These are phyloP conservation scores for Trichoderma arundinaceum DNA, from an alignment of 2,329 filamentous ascomycete genomes.

Conservation along the genomic window DNA sequence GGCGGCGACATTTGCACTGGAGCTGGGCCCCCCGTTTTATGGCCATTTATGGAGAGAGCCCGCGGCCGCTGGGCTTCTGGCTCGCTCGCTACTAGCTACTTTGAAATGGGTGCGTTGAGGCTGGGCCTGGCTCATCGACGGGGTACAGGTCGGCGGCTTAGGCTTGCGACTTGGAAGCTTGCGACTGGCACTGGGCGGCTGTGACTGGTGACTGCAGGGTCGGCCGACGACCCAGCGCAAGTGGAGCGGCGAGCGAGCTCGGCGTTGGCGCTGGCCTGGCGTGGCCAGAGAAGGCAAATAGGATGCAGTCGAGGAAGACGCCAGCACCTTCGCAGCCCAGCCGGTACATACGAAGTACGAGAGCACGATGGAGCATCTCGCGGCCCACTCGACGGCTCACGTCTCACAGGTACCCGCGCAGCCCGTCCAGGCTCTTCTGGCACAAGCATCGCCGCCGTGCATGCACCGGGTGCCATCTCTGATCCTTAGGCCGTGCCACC, in stretches of 20 bases:
- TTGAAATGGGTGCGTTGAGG: constrained; percentile 24
- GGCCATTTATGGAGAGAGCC: constrained; percentile 14
- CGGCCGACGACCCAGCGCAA: constrained; percentile 25
- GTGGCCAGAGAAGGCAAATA: constrained; percentile 18
- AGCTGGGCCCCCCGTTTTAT: constrained; percentile 29
- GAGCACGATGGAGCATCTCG: background rate
- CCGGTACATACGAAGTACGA: background rate
- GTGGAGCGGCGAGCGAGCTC: constrained; percentile 31
- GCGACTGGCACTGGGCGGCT: background rate
- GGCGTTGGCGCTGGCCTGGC: constrained; percentile 21
- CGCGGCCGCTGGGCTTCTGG: constrained; percentile 6
- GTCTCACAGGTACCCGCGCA: too few relatives aligned
- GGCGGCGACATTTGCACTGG: constrained; percentile 25
- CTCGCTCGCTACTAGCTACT: constrained; percentile 13
- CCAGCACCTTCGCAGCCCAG: too few relatives aligned
- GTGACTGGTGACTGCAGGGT: constrained; percentile 28
- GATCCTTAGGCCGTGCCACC: constrained; percentile 19
- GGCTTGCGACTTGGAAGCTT: constrained; percentile 6
- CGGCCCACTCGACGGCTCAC: too few relatives aligned
- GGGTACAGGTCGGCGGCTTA: background rate
- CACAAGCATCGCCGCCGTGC: background rate
- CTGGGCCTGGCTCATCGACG: constrained; percentile 16
- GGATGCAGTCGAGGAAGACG: background rate
- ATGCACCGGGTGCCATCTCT: constrained; percentile 6
- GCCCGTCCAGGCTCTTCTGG: constrained; percentile 2